phyloP scores from a whole-genome alignment of 2,329 filamentous ascomycete genomes.

The Aspergillus sojae region DNA sequence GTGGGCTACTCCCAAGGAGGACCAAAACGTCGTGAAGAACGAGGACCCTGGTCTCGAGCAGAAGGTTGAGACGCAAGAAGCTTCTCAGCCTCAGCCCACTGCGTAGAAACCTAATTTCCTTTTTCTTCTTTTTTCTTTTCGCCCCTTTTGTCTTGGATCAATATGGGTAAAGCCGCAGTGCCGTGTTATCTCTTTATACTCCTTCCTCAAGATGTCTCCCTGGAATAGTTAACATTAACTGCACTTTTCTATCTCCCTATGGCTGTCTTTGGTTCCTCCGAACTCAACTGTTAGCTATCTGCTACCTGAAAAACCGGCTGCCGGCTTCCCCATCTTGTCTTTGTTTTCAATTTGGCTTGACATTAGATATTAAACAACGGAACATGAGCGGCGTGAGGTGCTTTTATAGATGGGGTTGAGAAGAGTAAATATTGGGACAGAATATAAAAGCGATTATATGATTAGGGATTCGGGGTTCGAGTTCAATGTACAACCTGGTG shows the following conservation, averaged over 20 bases:
- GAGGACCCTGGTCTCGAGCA: conserved; percentile 31
- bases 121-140: conserved; percentile 2
- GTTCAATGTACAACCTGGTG: background rate
- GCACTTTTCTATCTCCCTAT: conserved; percentile 9
- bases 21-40: conserved; percentile 26
- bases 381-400: conserved; percentile 19
- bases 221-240: conserved; percentile 7
- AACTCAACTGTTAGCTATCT: conserved; percentile 7
- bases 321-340: background rate
- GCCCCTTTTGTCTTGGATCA: conserved; percentile 22
- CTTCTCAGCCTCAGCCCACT: conserved; percentile 29
- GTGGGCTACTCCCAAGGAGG: conserved; percentile 41
- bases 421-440: conserved; percentile 9
- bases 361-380: conserved; percentile 20
- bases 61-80: conserved; percentile 31
- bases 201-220: conserved; percentile 11
- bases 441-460: conserved; percentile 13
- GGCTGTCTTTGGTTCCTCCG: background rate
- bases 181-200: conserved; percentile 12
- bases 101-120: conserved; percentile 29
- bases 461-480: background rate
- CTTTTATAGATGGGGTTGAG: conserved; percentile 20
- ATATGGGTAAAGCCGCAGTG: conserved; percentile 21
- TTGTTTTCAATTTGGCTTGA: conserved; percentile 11
- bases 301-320: conserved; percentile 1